Conservation (phyloP, 495 filamentous ascomycete genomes). For the Usnea hakonensis region DNA sequence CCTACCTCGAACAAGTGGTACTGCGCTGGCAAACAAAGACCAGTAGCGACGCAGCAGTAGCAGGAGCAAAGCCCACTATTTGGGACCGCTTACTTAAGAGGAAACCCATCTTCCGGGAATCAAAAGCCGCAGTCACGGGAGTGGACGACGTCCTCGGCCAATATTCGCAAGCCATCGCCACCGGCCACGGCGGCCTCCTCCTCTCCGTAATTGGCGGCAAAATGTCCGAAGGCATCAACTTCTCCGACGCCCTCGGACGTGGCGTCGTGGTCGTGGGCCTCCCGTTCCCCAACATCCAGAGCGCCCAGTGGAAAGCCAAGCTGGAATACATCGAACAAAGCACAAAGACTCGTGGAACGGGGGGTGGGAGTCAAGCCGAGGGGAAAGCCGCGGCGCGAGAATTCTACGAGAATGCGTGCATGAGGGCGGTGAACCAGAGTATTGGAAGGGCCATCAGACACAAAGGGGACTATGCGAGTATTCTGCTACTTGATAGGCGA, state of each 20-base stretch:
- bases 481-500: conserved; percentile 73
- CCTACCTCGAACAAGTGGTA: conserved; percentile 72
- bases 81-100: conserved; percentile 44
- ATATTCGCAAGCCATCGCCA: conserved; percentile 63
- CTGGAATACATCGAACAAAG: conserved; percentile 76
- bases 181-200: conserved; percentile 64
- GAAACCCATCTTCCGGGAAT: conserved; percentile 62
- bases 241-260: conserved; percentile 83
- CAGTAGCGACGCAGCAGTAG: conserved; percentile 17
- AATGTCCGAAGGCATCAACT: conserved; percentile 96
- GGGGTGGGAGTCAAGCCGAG: conserved; percentile 31
- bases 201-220: conserved; percentile 94
- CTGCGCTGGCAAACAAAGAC: conserved; percentile 53
- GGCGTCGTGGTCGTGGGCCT: conserved; percentile 84
- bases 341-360: conserved; percentile 35
- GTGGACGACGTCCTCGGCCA: conserved; percentile 61
- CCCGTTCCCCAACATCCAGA: conserved; percentile 86
- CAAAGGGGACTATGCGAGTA: conserved; percentile 78
- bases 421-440: conserved; percentile 95
- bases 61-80: conserved; percentile 32
- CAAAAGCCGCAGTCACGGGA: conserved; percentile 41
- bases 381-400: conserved; percentile 66
- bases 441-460: conserved; percentile 91
- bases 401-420: conserved; percentile 92
- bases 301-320: conserved; percentile 86